Evolutionary conservation across 164 flowering plant species (phyloP).

Genomic region (Echeveria elegans): DNA sequence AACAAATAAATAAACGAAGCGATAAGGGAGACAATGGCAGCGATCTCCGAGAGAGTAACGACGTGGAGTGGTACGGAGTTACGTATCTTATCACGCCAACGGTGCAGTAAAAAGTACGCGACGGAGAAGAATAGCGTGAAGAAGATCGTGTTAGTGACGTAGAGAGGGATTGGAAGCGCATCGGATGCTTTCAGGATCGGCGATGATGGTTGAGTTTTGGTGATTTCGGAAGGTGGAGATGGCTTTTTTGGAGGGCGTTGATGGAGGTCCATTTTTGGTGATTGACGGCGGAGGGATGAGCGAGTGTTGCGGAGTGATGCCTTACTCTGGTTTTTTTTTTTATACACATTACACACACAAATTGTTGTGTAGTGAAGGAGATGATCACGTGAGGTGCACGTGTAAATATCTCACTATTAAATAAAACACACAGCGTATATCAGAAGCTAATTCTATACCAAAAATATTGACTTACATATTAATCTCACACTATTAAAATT

Average conservation of each 20-base stretch:
- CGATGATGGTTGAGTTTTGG: not conserved
- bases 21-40: constrained; percentile 50
- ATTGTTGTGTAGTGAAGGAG: too few species aligned
- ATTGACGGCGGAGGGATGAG: not conserved
- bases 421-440: too few species aligned
- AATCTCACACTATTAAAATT: too few species aligned
- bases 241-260: not conserved
- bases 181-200: constrained; percentile 47
- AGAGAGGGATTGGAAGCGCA: constrained; percentile 64
- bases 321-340: too few species aligned
- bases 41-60: constrained; percentile 45
- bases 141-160: constrained; percentile 62
- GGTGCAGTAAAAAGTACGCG: constrained; percentile 57
- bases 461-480: too few species aligned
- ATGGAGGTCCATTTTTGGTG: not conserved
- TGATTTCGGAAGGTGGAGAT: not conserved
- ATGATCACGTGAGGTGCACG: not conserved
- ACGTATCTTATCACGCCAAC: constrained; percentile 84
- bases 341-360: too few species aligned
- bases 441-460: too few species aligned
- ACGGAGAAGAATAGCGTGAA: constrained; percentile 69
- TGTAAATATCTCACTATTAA: too few species aligned
- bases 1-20: constrained; percentile 71
- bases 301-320: not conserved
- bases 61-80: constrained; percentile 62